Evolutionary conservation across 75 land plant species (phyloP).

Genomic region (Cunninghamia lanceolata): DNA sequence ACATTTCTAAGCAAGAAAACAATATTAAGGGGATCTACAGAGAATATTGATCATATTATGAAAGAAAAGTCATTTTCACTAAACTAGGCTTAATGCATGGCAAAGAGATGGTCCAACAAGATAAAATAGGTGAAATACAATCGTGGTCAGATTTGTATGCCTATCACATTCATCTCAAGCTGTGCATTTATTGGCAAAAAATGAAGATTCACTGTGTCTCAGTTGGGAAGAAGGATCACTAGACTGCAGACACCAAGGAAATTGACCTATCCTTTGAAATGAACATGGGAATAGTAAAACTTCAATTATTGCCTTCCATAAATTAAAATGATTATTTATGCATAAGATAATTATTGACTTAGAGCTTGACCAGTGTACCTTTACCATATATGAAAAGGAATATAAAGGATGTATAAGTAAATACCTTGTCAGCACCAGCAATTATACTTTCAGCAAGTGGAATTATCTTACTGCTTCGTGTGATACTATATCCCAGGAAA

Average conservation of each 20-base stretch:
- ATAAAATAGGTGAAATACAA: not conserved
- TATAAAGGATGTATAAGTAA: not conserved
- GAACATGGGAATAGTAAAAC: not conserved
- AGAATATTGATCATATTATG: no score
- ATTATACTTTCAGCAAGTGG: slow-evolving; percentile 81
- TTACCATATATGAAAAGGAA: not conserved
- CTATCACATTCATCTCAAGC: not conserved
- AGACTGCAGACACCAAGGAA: not conserved
- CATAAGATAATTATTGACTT: not conserved
- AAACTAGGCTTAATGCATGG: not conserved
- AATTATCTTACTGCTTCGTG: slow-evolving; percentile 70
- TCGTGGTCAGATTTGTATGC: not conserved
- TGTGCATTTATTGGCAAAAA: not conserved
- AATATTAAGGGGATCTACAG: no score
- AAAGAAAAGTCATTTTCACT: no score
- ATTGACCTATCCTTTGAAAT: not conserved
- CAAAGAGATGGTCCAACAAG: not conserved
- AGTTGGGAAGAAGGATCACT: not conserved
- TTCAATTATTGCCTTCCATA: not conserved
- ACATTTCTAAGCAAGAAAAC: no score
- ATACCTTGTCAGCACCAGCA: slow-evolving; percentile 54
- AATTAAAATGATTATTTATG: not conserved
- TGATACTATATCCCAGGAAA: slow-evolving; percentile 79
- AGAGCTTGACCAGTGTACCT: not conserved
- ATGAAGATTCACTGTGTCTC: not conserved